Evolutionary conservation across 306 rosid species (phyloP).

Genomic region (Citrullus amarus): DNA sequence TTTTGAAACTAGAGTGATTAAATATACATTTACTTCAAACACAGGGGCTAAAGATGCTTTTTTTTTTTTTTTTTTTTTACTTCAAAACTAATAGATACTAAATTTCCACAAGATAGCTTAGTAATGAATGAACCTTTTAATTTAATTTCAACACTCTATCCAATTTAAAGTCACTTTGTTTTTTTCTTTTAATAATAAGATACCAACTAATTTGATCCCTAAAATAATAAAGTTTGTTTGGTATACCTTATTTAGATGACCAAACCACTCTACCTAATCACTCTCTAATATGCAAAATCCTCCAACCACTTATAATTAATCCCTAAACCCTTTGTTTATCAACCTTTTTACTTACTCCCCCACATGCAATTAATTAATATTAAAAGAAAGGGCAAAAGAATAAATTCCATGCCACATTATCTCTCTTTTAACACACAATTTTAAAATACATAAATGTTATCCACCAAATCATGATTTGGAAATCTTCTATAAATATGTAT

Average conservation of each 20-base stretch:
- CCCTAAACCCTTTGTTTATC: not conserved
- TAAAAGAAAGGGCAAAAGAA: not conserved
- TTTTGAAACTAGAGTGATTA: too few relatives aligned
- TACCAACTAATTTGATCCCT: not conserved
- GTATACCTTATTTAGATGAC: not conserved
- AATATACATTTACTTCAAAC: too few relatives aligned
- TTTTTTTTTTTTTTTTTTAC: not conserved
- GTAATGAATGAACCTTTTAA: not conserved
- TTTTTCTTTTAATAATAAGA: not conserved
- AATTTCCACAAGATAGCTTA: not conserved
- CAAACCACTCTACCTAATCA: conserved; percentile 2
- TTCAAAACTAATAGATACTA: not conserved
- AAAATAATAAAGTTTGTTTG: not conserved
- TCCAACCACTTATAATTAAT: not conserved
- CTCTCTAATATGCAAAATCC: not conserved
- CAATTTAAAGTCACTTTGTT: not conserved
- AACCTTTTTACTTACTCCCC: not conserved
- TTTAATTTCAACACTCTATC: not conserved
- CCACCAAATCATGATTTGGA: not conserved
- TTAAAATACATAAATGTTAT: not conserved
- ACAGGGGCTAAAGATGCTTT: too few relatives aligned
- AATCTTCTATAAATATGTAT: not conserved
- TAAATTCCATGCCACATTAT: not conserved
- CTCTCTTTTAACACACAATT: not conserved
- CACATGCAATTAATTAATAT: not conserved